These are phyloP conservation scores for Neckera pumila DNA, from an alignment of 225 moss, liverwort and hornwort genomes.

Conservation along the genomic window DNA sequence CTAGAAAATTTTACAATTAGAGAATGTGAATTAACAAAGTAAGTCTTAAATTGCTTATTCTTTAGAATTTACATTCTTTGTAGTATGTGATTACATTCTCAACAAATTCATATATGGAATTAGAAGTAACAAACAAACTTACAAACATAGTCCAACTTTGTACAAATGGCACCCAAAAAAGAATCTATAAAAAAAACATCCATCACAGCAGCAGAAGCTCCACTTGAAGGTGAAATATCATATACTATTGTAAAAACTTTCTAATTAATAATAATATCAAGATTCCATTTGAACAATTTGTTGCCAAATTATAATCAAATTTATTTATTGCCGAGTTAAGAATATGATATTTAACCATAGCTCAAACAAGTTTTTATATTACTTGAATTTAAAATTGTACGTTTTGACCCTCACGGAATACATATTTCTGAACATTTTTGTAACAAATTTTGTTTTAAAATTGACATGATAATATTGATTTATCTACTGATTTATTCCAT, in stretches of 20 bases:
- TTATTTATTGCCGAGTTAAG: background rate
- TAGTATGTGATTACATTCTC: background rate
- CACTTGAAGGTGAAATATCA: background rate
- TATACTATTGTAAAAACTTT: background rate
- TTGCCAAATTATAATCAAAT: too few relatives aligned
- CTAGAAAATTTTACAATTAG: background rate
- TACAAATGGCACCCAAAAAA: background rate
- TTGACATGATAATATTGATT: background rate
- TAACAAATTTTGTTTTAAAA: too few relatives aligned
- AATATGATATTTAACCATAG: background rate
- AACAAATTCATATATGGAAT: background rate
- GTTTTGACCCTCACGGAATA: background rate
- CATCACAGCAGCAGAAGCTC: background rate
- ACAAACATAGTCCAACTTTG: background rate
- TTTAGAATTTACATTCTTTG: background rate
- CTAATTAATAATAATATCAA: background rate
- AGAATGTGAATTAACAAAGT: background rate
- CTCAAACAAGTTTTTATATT: too few relatives aligned
- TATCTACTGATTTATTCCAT: too few relatives aligned
- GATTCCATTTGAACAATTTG: background rate
- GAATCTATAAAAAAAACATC: background rate
- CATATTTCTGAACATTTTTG: too few relatives aligned
- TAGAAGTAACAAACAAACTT: background rate
- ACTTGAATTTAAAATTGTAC: too few relatives aligned
- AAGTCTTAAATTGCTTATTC: too few relatives aligned